Evolutionary conservation across 495 filamentous ascomycete species (phyloP).

Genomic region (Annulohypoxylon moriforme): DNA sequence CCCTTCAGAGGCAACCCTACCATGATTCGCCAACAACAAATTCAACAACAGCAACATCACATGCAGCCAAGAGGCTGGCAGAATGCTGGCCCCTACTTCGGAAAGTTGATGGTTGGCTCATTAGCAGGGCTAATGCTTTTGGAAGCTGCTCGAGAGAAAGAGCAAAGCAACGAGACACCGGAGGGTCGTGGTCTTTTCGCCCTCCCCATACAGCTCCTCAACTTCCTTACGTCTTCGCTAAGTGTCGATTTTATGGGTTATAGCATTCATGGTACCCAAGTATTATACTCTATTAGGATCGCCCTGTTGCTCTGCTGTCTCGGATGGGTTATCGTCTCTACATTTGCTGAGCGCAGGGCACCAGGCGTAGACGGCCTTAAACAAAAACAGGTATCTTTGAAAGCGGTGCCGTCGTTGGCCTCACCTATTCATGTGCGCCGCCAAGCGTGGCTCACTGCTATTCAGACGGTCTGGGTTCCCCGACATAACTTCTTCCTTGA

Average conservation of each 20-base stretch:
- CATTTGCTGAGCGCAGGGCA: conserved; percentile 66
- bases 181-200: conserved; percentile 76
- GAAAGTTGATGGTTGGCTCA: conserved; percentile 90
- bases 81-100: conserved; percentile 61
- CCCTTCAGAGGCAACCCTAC: conserved; percentile 50
- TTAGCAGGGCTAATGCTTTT: conserved; percentile 91
- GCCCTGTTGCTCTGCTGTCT: conserved; percentile 72
- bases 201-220: conserved; percentile 68
- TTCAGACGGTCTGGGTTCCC: conserved; percentile 95
- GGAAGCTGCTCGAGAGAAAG: conserved; percentile 73
- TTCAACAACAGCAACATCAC: conserved; percentile 58
- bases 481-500: conserved; percentile 86
- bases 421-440: conserved; percentile 87
- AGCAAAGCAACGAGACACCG: conserved; percentile 67
- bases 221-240: conserved; percentile 52
- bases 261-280: conserved; percentile 52
- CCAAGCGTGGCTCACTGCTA: conserved; percentile 93
- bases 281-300: conserved; percentile 66
- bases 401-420: conserved; percentile 73
- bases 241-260: conserved; percentile 62
- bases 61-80: conserved; percentile 56
- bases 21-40: conserved; percentile 60
- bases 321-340: conserved; percentile 73
- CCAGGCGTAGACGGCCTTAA: conserved; percentile 58
- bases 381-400: conserved; percentile 52